A percentile compares a stretch with the other conserved stretches of the same genome.
Evolutionary conservation across 2,329 filamentous ascomycete species (phyloP).

Genomic region (Sphaerulina musiva): DNA sequence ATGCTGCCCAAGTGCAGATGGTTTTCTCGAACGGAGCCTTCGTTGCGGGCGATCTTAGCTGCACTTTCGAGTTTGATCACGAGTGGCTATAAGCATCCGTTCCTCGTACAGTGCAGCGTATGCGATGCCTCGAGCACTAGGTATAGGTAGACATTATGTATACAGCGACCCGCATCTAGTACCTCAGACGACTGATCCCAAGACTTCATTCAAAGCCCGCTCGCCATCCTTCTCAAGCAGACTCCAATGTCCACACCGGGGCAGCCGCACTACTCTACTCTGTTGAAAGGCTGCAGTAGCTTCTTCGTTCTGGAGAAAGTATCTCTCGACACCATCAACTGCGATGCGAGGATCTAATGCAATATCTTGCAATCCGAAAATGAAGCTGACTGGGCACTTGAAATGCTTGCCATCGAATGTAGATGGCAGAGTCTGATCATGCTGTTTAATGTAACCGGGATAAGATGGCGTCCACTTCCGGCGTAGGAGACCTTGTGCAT

Average conservation of each 20-base stretch:
- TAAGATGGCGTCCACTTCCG: conserved; percentile 39
- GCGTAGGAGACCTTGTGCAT: conserved; percentile 45
- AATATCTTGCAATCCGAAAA: conserved; percentile 49
- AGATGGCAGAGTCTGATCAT: not conserved
- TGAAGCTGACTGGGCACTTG: conserved; percentile 47
- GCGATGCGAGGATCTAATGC: conserved; percentile 47
- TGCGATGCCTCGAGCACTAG: not conserved
- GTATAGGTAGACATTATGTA: not conserved
- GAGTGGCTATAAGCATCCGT: not conserved
- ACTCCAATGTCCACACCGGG: conserved; percentile 49
- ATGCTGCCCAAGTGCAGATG: too few species aligned
- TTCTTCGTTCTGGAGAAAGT: conserved; percentile 32
- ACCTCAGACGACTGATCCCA: not conserved
- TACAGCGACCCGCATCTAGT: not conserved
- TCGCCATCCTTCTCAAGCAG: conserved; percentile 39
- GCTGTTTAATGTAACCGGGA: conserved; percentile 11
- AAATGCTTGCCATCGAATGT: conserved; percentile 29
- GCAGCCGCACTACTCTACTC: conserved; percentile 44
- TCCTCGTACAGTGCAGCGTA: not conserved
- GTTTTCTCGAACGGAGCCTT: too few species aligned
- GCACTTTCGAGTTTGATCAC: not conserved
- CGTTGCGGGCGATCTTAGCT: too few species aligned
- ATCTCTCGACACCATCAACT: conserved; percentile 49
- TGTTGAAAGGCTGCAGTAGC: not conserved
- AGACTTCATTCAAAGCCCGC: conserved; percentile 14